These are phyloP conservation scores for Cadophora gregata DNA, from an alignment of 2,329 filamentous ascomycete species.

Conservation along the genomic window DNA sequence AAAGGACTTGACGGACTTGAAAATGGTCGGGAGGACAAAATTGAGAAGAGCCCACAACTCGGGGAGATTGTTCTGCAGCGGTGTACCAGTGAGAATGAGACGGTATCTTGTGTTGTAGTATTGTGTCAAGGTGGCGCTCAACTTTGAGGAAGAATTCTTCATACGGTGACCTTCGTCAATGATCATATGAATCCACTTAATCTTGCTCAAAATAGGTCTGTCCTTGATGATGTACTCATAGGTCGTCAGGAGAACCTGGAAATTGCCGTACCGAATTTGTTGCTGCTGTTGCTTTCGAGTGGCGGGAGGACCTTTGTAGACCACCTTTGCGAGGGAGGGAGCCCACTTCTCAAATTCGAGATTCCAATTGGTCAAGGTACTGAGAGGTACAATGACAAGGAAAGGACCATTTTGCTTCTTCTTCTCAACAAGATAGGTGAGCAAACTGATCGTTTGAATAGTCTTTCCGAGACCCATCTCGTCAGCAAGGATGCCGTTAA, in stretches of 20 bases:
- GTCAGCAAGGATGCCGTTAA: conserved; percentile 97
- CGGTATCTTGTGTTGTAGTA: conserved; percentile 97
- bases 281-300: conserved; percentile 89
- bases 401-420: conserved; percentile 93
- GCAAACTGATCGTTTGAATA: conserved; percentile 97
- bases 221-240: conserved; percentile 99
- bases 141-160: conserved; percentile 97
- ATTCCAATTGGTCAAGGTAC: conserved; percentile 98
- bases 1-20: conserved; percentile 98
- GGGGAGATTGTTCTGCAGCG: conserved; percentile 93
- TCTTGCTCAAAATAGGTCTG: conserved; percentile 90
- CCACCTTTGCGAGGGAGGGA: conserved; percentile 81
- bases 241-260: conserved; percentile 95
- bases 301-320: conserved; percentile 95
- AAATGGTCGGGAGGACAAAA: conserved; percentile 97
- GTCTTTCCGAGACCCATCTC: conserved; percentile 99
- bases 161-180: conserved; percentile 99
- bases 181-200: conserved; percentile 99
- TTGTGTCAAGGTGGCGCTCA: conserved; percentile 90
- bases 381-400: conserved; percentile 94
- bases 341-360: conserved; percentile 99
- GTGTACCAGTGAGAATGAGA: conserved; percentile 95
- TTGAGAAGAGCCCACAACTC: conserved; percentile 98
- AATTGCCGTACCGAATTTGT: conserved; percentile 90
- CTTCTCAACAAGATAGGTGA: conserved; percentile 95